Percentiles rank a stretch among this genome's conserved stretches.
Evolutionary conservation across 75 land plant genomes (phyloP).

Genomic region (Cunninghamia lanceolata): DNA sequence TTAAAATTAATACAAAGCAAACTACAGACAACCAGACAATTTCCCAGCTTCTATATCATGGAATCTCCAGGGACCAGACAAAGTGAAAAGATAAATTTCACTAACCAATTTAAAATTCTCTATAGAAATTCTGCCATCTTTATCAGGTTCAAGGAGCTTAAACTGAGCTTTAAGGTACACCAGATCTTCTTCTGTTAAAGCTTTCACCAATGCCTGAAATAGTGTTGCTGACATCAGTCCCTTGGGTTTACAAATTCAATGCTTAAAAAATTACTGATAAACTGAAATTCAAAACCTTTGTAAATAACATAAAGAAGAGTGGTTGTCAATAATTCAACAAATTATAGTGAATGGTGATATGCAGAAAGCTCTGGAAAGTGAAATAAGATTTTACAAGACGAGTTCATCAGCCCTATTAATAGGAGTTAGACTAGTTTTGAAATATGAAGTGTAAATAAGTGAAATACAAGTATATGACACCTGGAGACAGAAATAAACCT

Average conservation of each 20-base stretch:
- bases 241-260: slow-evolving; percentile 10
- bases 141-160: slow-evolving; percentile 65
- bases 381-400: not conserved
- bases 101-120: slow-evolving; percentile 76
- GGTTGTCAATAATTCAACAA: not conserved
- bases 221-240: not conserved
- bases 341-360: not conserved
- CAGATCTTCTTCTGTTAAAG: slow-evolving; percentile 79
- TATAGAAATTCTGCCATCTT: slow-evolving; percentile 60
- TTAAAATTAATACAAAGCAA: not conserved
- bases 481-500: not conserved
- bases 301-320: not conserved
- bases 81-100: not conserved
- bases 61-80: not conserved
- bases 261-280: not conserved
- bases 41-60: not conserved
- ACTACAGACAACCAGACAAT: not conserved
- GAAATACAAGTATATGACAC: not conserved
- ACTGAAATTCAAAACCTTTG: not conserved
- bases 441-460: not conserved
- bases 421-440: not conserved
- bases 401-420: not conserved
- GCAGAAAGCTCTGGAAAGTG: not conserved
- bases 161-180: slow-evolving; percentile 75
- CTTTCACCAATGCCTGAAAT: slow-evolving; percentile 86